Conservation (phyloP, 495 filamentous ascomycete genomes). For the Melanomma pulvis-pyrius region DNA sequence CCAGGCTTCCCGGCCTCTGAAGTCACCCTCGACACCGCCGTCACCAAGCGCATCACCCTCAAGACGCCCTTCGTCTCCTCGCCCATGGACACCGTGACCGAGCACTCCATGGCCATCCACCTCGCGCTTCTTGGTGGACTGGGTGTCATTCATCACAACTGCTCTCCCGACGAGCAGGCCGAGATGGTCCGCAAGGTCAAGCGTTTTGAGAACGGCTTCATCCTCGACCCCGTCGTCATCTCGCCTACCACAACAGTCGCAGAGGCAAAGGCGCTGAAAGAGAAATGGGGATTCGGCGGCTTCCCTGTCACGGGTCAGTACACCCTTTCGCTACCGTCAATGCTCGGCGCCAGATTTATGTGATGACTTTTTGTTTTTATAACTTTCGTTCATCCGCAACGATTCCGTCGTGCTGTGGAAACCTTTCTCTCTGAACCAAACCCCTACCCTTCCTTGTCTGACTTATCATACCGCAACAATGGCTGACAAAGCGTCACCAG, state of each 20-base stretch:
- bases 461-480: not conserved
- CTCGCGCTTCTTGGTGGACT: conserved; percentile 96
- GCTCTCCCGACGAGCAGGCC: conserved; percentile 88
- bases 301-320: conserved; percentile 97
- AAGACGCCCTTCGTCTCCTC: conserved; percentile 96
- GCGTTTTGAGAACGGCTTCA: conserved; percentile 99
- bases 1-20: conserved; percentile 85
- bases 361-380: conserved; percentile 77
- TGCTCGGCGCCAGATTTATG: not conserved
- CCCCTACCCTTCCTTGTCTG: not conserved
- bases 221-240: conserved; percentile 92
- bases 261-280: conserved; percentile 89
- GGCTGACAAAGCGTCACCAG: conserved; percentile 52
- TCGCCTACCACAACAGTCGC: conserved; percentile 83
- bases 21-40: conserved; percentile 82
- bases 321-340: conserved; percentile 22
- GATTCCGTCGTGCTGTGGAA: conserved; percentile 82
- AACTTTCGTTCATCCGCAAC: conserved; percentile 99
- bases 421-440: conserved; percentile 41
- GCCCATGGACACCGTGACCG: conserved; percentile 99
- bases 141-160: conserved; percentile 99
- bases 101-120: conserved; percentile 98
- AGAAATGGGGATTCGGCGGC: conserved; percentile 98
- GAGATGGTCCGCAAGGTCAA: conserved; percentile 99
- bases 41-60: conserved; percentile 90